phyloP scores from a whole-genome alignment of 176 grass and related monocot species.

The Zoysia pacifica region DNA sequence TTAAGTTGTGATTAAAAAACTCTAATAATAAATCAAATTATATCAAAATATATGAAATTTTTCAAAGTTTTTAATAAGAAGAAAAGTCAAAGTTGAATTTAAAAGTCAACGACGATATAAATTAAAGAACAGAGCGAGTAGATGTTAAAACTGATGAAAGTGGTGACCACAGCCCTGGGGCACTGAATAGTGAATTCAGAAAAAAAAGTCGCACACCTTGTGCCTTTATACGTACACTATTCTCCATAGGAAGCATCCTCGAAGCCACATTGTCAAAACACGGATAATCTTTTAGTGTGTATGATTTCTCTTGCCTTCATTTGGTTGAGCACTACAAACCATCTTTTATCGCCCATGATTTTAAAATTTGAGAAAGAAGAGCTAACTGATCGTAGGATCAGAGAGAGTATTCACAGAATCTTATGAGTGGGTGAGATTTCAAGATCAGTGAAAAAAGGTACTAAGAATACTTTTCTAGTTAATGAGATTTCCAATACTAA shows the following conservation, averaged over 20 bases:
- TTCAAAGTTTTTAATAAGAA: too few species aligned
- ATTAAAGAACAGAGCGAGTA: neutral
- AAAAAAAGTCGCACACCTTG: slow-evolving; percentile 15
- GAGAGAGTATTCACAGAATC: neutral
- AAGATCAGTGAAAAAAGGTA: neutral
- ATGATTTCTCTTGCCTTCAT: slow-evolving; percentile 21
- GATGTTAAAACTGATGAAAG: slow-evolving; percentile 20
- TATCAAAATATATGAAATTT: too few species aligned
- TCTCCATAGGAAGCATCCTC: slow-evolving; percentile 46
- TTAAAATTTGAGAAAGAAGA: slow-evolving; percentile 10
- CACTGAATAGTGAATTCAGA: slow-evolving; percentile 23
- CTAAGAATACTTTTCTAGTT: neutral
- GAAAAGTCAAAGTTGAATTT: too few species aligned
- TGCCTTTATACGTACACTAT: slow-evolving; percentile 7
- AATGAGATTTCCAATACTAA: neutral
- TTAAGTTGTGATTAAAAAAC: too few species aligned
- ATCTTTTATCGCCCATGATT: slow-evolving; percentile 24
- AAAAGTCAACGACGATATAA: too few species aligned
- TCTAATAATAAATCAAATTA: too few species aligned
- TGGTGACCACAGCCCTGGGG: neutral
- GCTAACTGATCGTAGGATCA: neutral
- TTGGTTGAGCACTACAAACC: slow-evolving; percentile 30
- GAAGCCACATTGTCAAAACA: slow-evolving; percentile 41
- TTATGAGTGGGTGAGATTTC: slow-evolving; percentile 20
- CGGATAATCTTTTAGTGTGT: slow-evolving; percentile 9